Evolutionary conservation across 2,329 filamentous ascomycete genomes (phyloP), one percentile per base, ranked within the genome.

Genomic region (Onygena corvina): DNA sequence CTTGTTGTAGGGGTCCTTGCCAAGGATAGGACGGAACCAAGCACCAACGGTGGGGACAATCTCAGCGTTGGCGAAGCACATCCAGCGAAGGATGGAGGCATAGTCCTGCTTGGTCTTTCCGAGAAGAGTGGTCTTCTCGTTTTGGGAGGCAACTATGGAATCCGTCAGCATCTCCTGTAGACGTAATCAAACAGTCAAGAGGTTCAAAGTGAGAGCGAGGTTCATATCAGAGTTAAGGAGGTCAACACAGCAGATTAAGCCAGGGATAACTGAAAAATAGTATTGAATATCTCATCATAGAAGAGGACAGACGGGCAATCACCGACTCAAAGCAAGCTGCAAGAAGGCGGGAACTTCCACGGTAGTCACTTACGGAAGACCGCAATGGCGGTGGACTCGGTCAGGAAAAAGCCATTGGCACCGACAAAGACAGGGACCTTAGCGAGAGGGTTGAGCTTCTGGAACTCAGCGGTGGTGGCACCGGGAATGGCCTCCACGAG

Each of bases 41-140:
- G 70, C 76, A 71, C 76, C 82, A 59, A 96, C 72, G 57, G 72
- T 68, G 57, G 79, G 69, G 59, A 94, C 76, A 63, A 95, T 68
- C 76, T 98, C 90, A 53, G 73, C 69, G 81, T 96, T 98, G 80
- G 84, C 85, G 74, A 83, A 96, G 58, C 90, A 96, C 83, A 95
- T 82, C 92, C 92, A 98, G 73, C 85, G 86, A 68, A 98, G 78
- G 71, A 98, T 98, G 60, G 89, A 89, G 62, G 92, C 92, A 72
- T 96, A 90, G 81, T 98, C 92, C 78, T 98, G 90, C 84, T 98
- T 98, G 75, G 89, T 98, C 84, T 96, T 96, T 67, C 92, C 92
- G 63, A 98, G 82, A 59, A 98, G 88, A 61, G 88, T 93, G 63
- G 92, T 98, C 84, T 96, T 96, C 83, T 96, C 92, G 72, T 98